Evolutionary conservation across 2,329 filamentous ascomycete species (phyloP).

Genomic region (Calonectria montana): DNA sequence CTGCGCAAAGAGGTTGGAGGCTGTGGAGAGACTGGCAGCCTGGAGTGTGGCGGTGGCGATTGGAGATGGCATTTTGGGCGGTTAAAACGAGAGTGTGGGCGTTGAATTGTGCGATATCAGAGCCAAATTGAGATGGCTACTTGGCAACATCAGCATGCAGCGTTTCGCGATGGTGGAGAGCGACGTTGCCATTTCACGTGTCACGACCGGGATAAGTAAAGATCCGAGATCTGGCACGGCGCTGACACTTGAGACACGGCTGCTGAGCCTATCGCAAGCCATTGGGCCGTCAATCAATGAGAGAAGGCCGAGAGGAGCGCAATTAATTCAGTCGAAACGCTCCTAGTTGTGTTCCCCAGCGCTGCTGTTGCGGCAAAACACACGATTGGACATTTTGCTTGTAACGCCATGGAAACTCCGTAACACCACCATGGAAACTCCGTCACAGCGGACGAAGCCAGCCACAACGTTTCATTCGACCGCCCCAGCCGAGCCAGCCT

Average conservation of each 20-base stretch:
- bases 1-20: constrained; percentile 67
- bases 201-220: constrained; percentile 2
- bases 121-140: neutral
- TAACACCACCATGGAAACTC: neutral
- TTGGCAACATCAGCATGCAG: neutral
- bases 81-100: neutral
- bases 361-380: neutral
- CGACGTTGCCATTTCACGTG: neutral
- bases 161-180: constrained; percentile 2
- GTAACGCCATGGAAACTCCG: neutral
- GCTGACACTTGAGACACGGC: neutral
- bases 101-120: neutral
- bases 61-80: constrained; percentile 56
- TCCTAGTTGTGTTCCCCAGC: neutral
- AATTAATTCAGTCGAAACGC: neutral
- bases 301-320: neutral
- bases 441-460: neutral
- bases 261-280: neutral
- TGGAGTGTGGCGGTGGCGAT: constrained; percentile 66
- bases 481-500: neutral
- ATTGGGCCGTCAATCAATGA: neutral
- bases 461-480: neutral
- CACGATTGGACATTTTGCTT: neutral
- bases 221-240: neutral
- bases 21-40: constrained; percentile 61